phyloP scores from a whole-genome alignment of 306 rosid species.

The Cucurbita argyrosperma region DNA sequence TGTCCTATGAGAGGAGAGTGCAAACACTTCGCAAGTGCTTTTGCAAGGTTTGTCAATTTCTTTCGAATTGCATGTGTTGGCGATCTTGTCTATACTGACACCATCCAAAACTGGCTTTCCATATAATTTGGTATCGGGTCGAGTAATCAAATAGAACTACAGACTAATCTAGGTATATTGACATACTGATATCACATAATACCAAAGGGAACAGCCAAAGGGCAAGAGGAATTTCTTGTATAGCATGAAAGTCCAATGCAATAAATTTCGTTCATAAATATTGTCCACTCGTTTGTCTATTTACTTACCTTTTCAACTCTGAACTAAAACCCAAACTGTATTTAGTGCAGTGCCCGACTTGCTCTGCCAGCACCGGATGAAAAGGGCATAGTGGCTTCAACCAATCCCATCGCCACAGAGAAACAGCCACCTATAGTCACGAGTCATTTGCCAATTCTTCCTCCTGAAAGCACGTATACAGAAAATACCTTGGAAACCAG shows the following conservation, averaged over 20 bases:
- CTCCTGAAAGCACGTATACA: conserved; percentile 22
- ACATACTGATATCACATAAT: background rate
- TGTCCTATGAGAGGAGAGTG: conserved; percentile 99
- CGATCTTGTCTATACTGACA: background rate
- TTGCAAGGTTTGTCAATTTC: conserved; percentile 61
- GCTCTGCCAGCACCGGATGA: conserved; percentile 92
- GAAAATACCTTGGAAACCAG: conserved; percentile 16
- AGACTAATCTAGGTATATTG: background rate
- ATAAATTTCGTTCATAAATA: background rate
- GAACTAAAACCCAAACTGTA: conserved; percentile 16
- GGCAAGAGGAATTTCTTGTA: background rate
- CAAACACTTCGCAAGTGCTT: conserved; percentile 96
- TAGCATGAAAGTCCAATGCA: background rate
- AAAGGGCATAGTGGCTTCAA: conserved; percentile 33
- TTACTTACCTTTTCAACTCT: background rate
- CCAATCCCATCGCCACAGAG: conserved; percentile 21
- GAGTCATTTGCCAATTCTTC: conserved; percentile 31
- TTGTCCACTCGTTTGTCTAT: background rate
- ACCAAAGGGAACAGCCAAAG: background rate
- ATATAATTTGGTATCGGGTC: too few species aligned
- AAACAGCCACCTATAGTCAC: conserved; percentile 22
- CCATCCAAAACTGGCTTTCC: background rate
- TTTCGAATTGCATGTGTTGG: background rate
- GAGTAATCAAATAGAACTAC: background rate
- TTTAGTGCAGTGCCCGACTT: conserved; percentile 63